Evolutionary conservation across 495 filamentous ascomycete genomes (phyloP).

Genomic region (Parathielavia appendiculata): DNA sequence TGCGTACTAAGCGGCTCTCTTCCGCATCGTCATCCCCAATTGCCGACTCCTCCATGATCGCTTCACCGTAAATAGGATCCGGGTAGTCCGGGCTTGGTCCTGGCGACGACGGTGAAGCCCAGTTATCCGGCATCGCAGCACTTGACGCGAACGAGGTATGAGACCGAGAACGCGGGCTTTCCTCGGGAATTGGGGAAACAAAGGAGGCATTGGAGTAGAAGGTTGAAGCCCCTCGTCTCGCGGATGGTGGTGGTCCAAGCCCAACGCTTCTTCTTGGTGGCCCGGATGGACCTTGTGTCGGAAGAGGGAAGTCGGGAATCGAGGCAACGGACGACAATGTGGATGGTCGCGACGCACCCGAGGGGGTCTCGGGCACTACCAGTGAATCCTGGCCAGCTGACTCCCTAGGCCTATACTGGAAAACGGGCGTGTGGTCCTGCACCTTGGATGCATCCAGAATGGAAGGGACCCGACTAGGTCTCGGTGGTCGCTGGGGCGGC

Average conservation of each 20-base stretch:
- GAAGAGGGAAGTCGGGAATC: conserved; percentile 58
- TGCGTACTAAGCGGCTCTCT: conserved; percentile 62
- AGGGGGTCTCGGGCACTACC: conserved; percentile 39
- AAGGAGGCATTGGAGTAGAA: conserved; percentile 69
- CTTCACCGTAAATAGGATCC: conserved; percentile 44
- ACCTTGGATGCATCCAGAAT: conserved; percentile 47
- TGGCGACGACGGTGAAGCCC: conserved; percentile 46
- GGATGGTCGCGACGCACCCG: conserved; percentile 39
- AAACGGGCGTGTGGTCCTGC: conserved; percentile 48
- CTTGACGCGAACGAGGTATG: conserved; percentile 78
- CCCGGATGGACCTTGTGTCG: conserved; percentile 36
- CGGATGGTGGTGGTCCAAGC: conserved; percentile 60
- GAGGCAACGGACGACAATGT: conserved; percentile 53
- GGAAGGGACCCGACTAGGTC: conserved; percentile 55
- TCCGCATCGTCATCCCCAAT: conserved; percentile 52
- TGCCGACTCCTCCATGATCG: conserved; percentile 44
- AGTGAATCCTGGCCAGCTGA: conserved; percentile 27
- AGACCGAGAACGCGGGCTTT: conserved; percentile 55
- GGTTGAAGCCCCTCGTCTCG: conserved; percentile 64
- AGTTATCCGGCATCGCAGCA: conserved; percentile 68
- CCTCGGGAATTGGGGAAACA: conserved; percentile 87
- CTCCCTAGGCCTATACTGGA: conserved; percentile 44
- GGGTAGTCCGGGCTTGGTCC: conserved; percentile 41
- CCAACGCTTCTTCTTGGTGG: conserved; percentile 50
- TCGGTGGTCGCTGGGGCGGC: conserved; percentile 62